Evolutionary conservation across 176 grass and related monocot species (phyloP).

Genomic region (Oryza brachyantha): DNA sequence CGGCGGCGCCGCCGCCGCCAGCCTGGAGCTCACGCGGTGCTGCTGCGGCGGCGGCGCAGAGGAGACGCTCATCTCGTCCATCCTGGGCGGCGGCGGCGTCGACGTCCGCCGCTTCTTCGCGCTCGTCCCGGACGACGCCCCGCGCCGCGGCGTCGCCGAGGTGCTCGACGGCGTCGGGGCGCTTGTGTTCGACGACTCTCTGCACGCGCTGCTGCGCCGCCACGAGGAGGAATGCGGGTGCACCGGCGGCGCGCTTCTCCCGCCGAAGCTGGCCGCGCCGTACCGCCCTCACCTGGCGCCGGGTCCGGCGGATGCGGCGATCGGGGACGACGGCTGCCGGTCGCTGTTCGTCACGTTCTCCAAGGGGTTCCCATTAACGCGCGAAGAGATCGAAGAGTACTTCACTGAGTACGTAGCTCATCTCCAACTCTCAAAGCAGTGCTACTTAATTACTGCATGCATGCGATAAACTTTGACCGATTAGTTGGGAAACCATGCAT

Average conservation of each 20-base stretch:
- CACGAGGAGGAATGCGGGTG: constrained; percentile 22
- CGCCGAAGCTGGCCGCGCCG: constrained; percentile 30
- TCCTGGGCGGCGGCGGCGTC: background rate
- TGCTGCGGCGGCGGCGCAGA: background rate
- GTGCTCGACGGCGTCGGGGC: constrained; percentile 45
- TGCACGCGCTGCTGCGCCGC: constrained; percentile 40
- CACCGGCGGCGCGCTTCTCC: constrained; percentile 16
- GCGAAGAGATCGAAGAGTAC: constrained; percentile 58
- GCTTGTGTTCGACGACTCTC: constrained; percentile 61
- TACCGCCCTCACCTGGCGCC: background rate
- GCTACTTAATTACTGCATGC: constrained; percentile 1
- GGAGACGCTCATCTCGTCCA: constrained; percentile 23
- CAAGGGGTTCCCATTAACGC: constrained; percentile 59
- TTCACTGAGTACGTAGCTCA: constrained; percentile 66
- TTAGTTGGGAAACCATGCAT: background rate
- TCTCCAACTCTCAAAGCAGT: constrained; percentile 11
- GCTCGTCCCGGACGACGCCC: constrained; percentile 23
- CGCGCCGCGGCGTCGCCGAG: constrained; percentile 23
- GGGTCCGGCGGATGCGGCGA: background rate
- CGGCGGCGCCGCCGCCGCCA: background rate
- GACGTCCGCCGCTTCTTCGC: constrained; percentile 35
- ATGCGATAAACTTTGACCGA: background rate
- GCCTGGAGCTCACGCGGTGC: too few species aligned
- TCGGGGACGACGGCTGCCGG: background rate
- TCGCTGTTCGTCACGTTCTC: constrained; percentile 91